These are phyloP conservation scores for Solanum etuberosum DNA, from an alignment of 257 asterid genomes.

Conservation along the genomic window DNA sequence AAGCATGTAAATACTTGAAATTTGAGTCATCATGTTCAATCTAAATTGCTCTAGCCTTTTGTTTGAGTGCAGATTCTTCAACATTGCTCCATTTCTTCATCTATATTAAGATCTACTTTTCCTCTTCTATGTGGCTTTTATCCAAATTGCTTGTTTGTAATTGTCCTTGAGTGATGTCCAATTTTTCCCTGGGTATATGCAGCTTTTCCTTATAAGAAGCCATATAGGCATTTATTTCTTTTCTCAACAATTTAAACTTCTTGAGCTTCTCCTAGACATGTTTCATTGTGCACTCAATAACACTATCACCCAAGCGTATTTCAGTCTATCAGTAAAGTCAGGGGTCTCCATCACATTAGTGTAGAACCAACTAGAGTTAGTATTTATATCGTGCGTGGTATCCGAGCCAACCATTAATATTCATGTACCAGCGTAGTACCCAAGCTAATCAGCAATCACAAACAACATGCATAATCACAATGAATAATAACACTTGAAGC, in stretches of 20 bases:
- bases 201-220: neutral
- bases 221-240: no score
- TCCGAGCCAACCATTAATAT: neutral
- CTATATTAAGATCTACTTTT: neutral
- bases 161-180: neutral
- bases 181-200: neutral
- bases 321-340: neutral
- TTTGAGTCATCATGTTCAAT: no score
- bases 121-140: neutral
- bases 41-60: no score
- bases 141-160: neutral
- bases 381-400: neutral
- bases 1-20: no score
- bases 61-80: neutral
- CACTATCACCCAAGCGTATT: no score
- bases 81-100: neutral
- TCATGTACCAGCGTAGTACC: neutral
- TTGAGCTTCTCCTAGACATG: no score
- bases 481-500: neutral
- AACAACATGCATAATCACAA: no score
- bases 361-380: neutral
- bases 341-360: neutral
- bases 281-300: no score
- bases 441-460: neutral
- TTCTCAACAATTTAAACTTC: no score